A percentile compares a stretch with the other conserved stretches of the same genome.
Evolutionary conservation across 768 basidiomycete species (phyloP).

Genomic region (Gymnopilus junonius): DNA sequence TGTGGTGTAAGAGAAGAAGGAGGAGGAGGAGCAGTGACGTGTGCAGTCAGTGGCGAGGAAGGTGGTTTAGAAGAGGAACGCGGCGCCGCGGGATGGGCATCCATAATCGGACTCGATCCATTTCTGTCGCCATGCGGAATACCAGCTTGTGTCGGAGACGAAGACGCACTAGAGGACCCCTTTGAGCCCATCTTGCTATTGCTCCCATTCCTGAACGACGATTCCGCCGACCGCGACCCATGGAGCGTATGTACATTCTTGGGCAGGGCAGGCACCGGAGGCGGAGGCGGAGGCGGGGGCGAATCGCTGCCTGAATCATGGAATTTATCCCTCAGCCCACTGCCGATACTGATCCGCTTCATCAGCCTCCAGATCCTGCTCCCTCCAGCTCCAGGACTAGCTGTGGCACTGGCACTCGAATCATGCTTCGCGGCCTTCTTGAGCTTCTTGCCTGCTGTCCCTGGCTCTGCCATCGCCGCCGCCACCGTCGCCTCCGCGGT

Average conservation of each 20-base stretch:
- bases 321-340: constrained; percentile 58
- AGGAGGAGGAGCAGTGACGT: background rate
- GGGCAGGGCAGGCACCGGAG: constrained; percentile 67
- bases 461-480: background rate
- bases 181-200: background rate
- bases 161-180: background rate
- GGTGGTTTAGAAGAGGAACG: background rate
- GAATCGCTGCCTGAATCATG: constrained; percentile 2
- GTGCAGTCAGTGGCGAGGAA: background rate
- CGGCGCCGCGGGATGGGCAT: background rate
- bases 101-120: background rate
- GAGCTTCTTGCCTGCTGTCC: background rate
- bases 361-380: constrained; percentile 69
- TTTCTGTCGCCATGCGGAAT: background rate
- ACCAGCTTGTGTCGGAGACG: background rate
- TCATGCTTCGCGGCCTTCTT: background rate
- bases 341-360: constrained; percentile 71
- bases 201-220: background rate
- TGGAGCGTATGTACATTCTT: background rate
- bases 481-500: background rate
- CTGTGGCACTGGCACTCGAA: constrained; percentile 6
- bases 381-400: constrained; percentile 29
- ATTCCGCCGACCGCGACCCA: constrained; percentile 8
- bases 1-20: background rate
- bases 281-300: constrained; percentile 30